Percentiles rank a stretch among this genome's conserved stretches.
phyloP scores from a whole-genome alignment of 352 stramenopile genomes.

The Phytophthora ohioensis region DNA sequence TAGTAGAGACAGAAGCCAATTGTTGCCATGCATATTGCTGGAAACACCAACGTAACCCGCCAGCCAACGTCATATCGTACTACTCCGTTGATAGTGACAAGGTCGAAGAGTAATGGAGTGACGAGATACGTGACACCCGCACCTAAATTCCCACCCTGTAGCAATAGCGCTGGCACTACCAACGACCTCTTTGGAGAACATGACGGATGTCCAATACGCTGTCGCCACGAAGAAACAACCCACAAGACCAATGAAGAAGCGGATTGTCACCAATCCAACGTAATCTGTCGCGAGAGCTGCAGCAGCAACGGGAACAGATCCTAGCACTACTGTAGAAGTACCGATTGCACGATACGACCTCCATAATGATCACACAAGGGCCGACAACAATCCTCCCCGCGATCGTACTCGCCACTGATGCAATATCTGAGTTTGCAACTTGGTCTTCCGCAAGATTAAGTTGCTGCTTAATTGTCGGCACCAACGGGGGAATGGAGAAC shows the following conservation, averaged over 20 bases:
- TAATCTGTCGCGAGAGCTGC: constrained; percentile 84
- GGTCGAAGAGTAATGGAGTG: constrained; percentile 35
- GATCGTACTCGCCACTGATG: constrained; percentile 88
- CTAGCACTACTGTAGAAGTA: constrained; percentile 66
- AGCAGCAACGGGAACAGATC: constrained; percentile 83
- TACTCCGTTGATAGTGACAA: constrained; percentile 5
- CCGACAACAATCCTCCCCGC: constrained; percentile 90
- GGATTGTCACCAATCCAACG: constrained; percentile 71
- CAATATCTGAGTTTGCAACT: constrained; percentile 92
- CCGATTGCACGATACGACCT: constrained; percentile 77
- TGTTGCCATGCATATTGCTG: constrained; percentile 81
- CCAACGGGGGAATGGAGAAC: constrained; percentile 82
- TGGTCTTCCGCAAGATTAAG: constrained; percentile 81
- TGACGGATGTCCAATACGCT: constrained; percentile 93
- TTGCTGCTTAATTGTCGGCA: constrained; percentile 39
- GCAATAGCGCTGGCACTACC: constrained; percentile 94
- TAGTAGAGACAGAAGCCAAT: constrained; percentile 53
- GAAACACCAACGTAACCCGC: constrained; percentile 89
- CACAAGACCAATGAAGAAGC: constrained; percentile 94
- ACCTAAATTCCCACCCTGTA: constrained; percentile 94
- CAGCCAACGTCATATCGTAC: constrained; percentile 85
- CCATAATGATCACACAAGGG: constrained; percentile 94
- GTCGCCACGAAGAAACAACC: constrained; percentile 94
- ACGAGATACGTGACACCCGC: constrained; percentile 89
- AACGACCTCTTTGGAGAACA: constrained; percentile 94